Base-by-base conservation (phyloP, 352 stramenopile genomes). In the Pythium biforme region DNA sequence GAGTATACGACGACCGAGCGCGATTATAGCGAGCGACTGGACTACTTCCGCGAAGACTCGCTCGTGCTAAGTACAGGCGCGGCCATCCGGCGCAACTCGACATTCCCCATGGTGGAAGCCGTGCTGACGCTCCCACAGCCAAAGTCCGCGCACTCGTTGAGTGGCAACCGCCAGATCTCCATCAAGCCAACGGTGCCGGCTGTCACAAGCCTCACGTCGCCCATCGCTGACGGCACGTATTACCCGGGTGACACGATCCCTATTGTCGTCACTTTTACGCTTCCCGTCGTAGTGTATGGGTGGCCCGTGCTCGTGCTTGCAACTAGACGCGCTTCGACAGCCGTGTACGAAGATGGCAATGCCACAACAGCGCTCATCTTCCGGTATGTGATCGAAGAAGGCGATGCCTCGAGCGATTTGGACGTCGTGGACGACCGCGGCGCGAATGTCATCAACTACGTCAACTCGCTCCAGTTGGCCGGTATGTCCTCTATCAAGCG, bases 231-330 rank as follows among this genome's bases (percentile, higher is more conserved):
- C 54, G 83, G 71, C 1, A 81, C 62, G 9, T 91, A 89, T 45
- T 85, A 74, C 47, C 69, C 75, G 12, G 84, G 84, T 3, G 84
- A 93, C 37, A 70, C 55, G 0, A 67, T 93, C 15, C 56, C 76
- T 0, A 62, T 93, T 20, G 59, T 79, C 9, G 70, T 93, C 1
- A 56, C 69, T 3, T 93, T 93, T 46, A 84, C 84, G 1, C 49
- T 91, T 25, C 82, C 80, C 5, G 84, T 93, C 0, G 40, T 83
- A 0, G 82, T 89, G 14, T 79, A 77, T 59, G 82, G 81, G 0
- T 69, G 64, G 11, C 81, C 83, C 3, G 58, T 74, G 1, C 22
- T 92, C 4, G 29, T 73, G 0, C 34, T 92, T 3, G 68, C 71
- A 8, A 80, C 64, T 2, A 34, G 45, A 22, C 6, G 27, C 0